These are phyloP conservation scores for Ophiostoma sp. DNA, from an alignment of 2,329 filamentous ascomycete genomes.

Conservation along the genomic window DNA sequence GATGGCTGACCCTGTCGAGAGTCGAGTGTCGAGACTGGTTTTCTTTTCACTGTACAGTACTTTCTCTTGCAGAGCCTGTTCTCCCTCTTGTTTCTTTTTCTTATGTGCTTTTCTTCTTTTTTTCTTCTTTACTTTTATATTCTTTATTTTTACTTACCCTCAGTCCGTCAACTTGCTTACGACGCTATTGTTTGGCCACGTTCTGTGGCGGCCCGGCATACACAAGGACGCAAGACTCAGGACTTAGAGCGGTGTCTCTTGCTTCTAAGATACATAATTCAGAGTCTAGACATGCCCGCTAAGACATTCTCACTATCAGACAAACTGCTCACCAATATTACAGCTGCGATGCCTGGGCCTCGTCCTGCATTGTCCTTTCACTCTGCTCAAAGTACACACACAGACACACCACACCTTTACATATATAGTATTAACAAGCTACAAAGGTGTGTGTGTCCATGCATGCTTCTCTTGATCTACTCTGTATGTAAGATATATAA, in stretches of 20 bases:
- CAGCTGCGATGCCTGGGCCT: neutral
- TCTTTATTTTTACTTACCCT: neutral
- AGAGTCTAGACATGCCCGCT: neutral
- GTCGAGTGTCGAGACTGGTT: neutral
- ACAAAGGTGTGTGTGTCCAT: neutral
- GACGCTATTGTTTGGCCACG: neutral
- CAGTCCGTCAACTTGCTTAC: neutral
- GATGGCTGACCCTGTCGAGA: neutral
- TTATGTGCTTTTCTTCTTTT: neutral
- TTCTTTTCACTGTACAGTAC: neutral
- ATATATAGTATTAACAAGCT: neutral
- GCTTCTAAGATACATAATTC: neutral
- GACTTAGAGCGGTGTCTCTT: neutral
- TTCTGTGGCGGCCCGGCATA: slow-evolving; percentile 3
- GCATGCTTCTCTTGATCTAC: slow-evolving; percentile 1
- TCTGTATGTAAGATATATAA: neutral
- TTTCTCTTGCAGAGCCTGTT: no score
- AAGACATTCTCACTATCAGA: neutral
- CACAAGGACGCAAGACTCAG: neutral
- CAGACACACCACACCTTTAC: neutral
- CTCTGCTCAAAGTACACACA: neutral
- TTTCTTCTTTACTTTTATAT: neutral
- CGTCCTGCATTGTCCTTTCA: neutral
- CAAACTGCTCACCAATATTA: neutral
- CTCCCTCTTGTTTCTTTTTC: neutral